phyloP scores from a whole-genome alignment of 129 eudicot genomes.

The Lactuca saligna region DNA sequence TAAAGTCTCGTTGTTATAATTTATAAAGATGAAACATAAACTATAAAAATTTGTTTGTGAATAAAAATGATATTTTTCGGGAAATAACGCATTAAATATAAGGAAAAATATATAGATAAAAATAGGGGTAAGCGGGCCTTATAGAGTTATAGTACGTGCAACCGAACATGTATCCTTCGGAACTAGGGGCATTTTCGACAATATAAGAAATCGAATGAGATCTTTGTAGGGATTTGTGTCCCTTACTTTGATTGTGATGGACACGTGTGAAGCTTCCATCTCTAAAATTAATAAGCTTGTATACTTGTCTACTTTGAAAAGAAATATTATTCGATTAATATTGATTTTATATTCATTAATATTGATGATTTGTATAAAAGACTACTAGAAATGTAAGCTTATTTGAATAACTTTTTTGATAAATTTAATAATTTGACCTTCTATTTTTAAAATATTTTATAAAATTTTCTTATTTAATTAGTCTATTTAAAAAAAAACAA shows the following conservation, averaged over 20 bases:
- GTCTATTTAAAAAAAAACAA: no score
- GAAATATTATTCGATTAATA: not conserved
- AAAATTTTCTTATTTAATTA: no score
- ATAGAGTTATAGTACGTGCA: slow-evolving; percentile 4
- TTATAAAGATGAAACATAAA: not conserved
- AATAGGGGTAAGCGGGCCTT: slow-evolving; percentile 1
- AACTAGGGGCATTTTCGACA: slow-evolving; percentile 12
- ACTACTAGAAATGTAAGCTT: no score
- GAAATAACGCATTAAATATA: not conserved
- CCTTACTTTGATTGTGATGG: slow-evolving; percentile 18
- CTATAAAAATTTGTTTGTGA: not conserved
- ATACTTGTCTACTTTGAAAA: not conserved
- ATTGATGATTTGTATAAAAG: no score
- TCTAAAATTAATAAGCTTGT: not conserved
- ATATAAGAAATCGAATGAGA: slow-evolving; percentile 1
- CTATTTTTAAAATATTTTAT: no score
- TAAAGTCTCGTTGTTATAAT: no score
- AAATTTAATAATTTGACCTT: no score
- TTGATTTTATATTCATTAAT: no score
- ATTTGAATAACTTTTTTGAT: no score
- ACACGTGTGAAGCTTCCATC: slow-evolving; percentile 1
- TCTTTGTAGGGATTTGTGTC: slow-evolving; percentile 21
- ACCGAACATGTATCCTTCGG: slow-evolving; percentile 8
- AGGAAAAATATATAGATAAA: not conserved
- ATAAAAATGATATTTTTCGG: not conserved